These are phyloP conservation scores for Hypoxylon sp. DNA, from an alignment of 2,329 filamentous ascomycete species.

Conservation along the genomic window DNA sequence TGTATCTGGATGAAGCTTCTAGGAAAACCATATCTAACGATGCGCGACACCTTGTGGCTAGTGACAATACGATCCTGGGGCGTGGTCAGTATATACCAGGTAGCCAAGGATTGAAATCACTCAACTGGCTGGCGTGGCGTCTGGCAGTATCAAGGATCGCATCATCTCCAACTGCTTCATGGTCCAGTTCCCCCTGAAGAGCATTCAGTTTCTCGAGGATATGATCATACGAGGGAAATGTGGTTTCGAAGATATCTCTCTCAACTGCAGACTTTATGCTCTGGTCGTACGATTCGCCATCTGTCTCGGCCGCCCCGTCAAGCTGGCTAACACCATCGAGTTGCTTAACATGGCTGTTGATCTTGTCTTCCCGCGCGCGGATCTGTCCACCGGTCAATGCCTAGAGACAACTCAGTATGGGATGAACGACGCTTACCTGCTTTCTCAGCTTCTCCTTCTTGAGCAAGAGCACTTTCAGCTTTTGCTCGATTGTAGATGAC, in stretches of 20 bases:
- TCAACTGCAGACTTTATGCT: constrained; percentile 9
- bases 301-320: background rate
- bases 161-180: constrained; percentile 29
- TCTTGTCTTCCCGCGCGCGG: constrained; percentile 19
- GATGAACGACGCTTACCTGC: constrained; percentile 20
- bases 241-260: constrained; percentile 25
- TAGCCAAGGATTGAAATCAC: constrained; percentile 2
- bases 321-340: constrained; percentile 7
- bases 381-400: constrained; percentile 29
- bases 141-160: constrained; percentile 41
- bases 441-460: constrained; percentile 27
- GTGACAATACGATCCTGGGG: constrained; percentile 40
- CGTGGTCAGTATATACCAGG: constrained; percentile 11
- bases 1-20: constrained; percentile 33
- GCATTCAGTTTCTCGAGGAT: constrained; percentile 44
- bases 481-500: constrained; percentile 22
- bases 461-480: constrained; percentile 18
- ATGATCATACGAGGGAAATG: constrained; percentile 39
- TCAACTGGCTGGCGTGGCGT: constrained; percentile 47
- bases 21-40: constrained; percentile 40
- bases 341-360: constrained; percentile 4
- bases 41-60: constrained; percentile 42
- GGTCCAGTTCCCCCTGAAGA: constrained; percentile 41
- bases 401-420: background rate
- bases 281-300: background rate